Evolutionary conservation across 805 yeast genomes (phyloP), one percentile per base, ranked within the genome.

Genomic region (Yarrowia hollandica): DNA sequence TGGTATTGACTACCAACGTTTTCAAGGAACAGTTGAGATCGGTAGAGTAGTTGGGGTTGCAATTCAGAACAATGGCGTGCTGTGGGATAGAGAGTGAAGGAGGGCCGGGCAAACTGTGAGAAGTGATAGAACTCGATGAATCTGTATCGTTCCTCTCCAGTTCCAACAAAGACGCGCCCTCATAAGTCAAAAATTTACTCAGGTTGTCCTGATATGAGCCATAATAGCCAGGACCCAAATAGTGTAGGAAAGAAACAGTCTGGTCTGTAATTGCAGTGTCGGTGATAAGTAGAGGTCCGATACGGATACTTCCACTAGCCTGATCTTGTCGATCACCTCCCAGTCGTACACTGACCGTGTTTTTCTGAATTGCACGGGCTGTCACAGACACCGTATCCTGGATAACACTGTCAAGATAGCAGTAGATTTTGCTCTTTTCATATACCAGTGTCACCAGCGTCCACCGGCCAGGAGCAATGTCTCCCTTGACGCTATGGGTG

Each of bases 131-230:
- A 15, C 39, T n/a, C 8, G 39, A 18, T 14, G 38, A 18, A 10
- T 52, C 58, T 2, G 19, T 21, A 1, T 52, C 58, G 21, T 21
- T 35, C 16, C 44, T 23, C 19, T 52, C 58, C 1, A 52, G 35
- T 19, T 52, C 58, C 18, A 52, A 10, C 19, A 52, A 7, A 10
- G 58, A 35, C 3, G 58, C 58, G 6, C 44, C 44, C 10, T 52
- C 58, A 12, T 52, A 52, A 1, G 42, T 52, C n/a, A 52, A 12
- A 18, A 52, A 52, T 26, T 25, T 52, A 26, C 34, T 37, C 21
- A 37, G 18, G 12, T 35, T 37, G 25, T 52, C 58, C 34, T 52
- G 58, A 12, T 52, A 52, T 1, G 58, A 52, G 7, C 58, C 58
- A 14, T 35, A 19, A 26, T 52, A 52, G 10, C 34, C 23, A 15